Evolutionary conservation across 495 filamentous ascomycete species (phyloP).

Genomic region (Geopyxis carbonaria): DNA sequence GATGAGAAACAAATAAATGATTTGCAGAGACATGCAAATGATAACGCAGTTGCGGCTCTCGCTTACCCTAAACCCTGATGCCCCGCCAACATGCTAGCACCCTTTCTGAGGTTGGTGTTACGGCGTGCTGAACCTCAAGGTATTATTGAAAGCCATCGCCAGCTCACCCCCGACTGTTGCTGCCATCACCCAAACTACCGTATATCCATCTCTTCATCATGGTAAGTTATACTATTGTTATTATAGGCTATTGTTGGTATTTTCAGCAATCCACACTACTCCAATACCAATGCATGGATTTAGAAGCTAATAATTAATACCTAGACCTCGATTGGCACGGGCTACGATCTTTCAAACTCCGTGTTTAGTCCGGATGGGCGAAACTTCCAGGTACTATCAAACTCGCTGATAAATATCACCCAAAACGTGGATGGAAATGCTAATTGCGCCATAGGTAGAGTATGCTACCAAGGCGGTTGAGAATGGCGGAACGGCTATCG

Average conservation of each 20-base stretch:
- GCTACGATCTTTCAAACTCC: constrained; percentile 97
- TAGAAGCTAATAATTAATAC: constrained; percentile 1
- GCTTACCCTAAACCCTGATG: too few relatives aligned
- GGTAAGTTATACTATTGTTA: constrained; percentile 3
- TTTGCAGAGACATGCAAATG: too few relatives aligned
- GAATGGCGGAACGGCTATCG: constrained; percentile 91
- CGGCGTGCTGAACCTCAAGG: too few relatives aligned
- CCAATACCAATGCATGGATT: background rate
- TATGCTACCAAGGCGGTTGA: constrained; percentile 98
- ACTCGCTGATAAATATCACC: constrained; percentile 5
- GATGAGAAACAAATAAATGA: too few relatives aligned
- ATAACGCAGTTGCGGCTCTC: too few relatives aligned
- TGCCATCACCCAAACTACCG: constrained; percentile 1
- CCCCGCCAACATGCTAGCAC: background rate
- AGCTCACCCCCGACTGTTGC: too few relatives aligned
- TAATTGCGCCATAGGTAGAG: constrained; percentile 66
- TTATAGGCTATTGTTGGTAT: background rate
- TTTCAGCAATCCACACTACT: background rate
- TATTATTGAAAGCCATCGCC: too few relatives aligned
- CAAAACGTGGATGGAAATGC: constrained; percentile 6
- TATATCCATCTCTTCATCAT: constrained; percentile 6
- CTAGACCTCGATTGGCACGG: constrained; percentile 97
- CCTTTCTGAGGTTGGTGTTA: background rate
- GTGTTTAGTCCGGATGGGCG: constrained; percentile 97
- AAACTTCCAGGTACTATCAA: constrained; percentile 67